phyloP scores from a whole-genome alignment of 1,139 yeast species.

The Yamadazyma songkhlaensis region DNA sequence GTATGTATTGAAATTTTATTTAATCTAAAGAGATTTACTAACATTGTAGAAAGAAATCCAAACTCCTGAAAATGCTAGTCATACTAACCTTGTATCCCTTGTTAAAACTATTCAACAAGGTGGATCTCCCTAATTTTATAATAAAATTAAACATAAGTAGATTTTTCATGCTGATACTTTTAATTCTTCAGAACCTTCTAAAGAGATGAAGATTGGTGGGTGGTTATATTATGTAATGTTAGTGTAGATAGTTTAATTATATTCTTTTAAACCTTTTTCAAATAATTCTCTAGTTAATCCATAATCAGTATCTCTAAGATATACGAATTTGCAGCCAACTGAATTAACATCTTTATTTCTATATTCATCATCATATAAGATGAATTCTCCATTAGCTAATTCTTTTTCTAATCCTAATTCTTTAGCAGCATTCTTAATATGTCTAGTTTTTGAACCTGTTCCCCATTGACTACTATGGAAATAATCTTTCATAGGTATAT shows the following conservation, averaged over 20 bases:
- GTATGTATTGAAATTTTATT: constrained; percentile 22
- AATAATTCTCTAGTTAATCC: constrained; percentile 54
- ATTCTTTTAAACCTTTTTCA: constrained; percentile 34
- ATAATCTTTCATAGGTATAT: constrained; percentile 42
- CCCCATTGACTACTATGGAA: constrained; percentile 67
- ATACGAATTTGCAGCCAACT: constrained; percentile 60
- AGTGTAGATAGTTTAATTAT: constrained; percentile 2
- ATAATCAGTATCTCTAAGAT: constrained; percentile 38
- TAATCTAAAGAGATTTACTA: constrained; percentile 22
- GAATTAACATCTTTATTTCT: constrained; percentile 64
- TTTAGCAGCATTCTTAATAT: constrained; percentile 48
- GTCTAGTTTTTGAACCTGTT: constrained; percentile 58
- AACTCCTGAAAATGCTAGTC: constrained; percentile 47
- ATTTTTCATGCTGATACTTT: constrained; percentile 77
- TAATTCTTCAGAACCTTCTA: constrained; percentile 73
- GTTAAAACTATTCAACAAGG: constrained; percentile 40
- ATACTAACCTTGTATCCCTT: constrained; percentile 47
- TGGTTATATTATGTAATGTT: constrained; percentile 1
- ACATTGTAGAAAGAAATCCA: constrained; percentile 43
- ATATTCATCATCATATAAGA: constrained; percentile 67
- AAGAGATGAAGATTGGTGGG: constrained; percentile 23
- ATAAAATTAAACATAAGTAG: constrained; percentile 22
- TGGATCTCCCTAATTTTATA: constrained; percentile 20
- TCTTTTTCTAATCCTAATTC: constrained; percentile 37
- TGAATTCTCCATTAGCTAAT: constrained; percentile 48